phyloP scores from a whole-genome alignment of 148 eudicot species.

The Limonium bicolor region DNA sequence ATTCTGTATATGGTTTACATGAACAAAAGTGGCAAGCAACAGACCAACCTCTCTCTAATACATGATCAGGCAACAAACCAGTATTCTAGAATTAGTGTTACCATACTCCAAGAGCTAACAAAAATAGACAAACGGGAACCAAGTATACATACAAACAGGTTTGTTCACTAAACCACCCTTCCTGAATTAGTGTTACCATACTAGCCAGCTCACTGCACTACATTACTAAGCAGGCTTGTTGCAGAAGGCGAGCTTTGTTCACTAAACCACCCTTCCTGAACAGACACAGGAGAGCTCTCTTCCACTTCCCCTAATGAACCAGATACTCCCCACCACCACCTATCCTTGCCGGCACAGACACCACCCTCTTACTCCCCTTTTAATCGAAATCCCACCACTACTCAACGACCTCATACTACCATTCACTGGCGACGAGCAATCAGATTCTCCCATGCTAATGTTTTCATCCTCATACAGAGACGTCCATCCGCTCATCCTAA shows the following conservation, averaged over 20 bases:
- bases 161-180: no score
- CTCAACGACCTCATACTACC: constrained; percentile 47
- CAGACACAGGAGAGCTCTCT: constrained; percentile 80
- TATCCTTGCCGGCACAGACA: constrained; percentile 31
- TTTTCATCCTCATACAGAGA: constrained; percentile 30
- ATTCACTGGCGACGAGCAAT: constrained; percentile 50
- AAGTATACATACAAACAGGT: no score
- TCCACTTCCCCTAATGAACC: constrained; percentile 26
- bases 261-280: constrained; percentile 79
- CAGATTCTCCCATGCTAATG: constrained; percentile 38
- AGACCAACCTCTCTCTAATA: no score
- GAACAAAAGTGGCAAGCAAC: no score
- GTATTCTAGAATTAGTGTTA: no score
- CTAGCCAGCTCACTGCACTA: constrained; percentile 34
- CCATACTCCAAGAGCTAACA: no score
- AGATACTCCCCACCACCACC: constrained; percentile 17
- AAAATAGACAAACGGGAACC: no score
- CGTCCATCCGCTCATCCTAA: constrained; percentile 43
- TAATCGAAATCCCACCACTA: constrained; percentile 12
- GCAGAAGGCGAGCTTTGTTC: constrained; percentile 88
- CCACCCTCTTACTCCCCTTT: constrained; percentile 33
- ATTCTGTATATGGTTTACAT: no score
- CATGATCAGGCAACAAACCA: no score
- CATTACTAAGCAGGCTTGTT: constrained; percentile 61
- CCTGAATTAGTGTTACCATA: no score